These are phyloP conservation scores for barrel medic (Medicago truncatula) DNA, from an alignment of 306 rosid genomes.

Conservation along the genomic window MtrunA17r5.0-ANR NC_053048.1:45595501-45596000, in stretches of 20 bases:
- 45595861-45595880: conserved; percentile 26
- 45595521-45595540: background rate
- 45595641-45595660: conserved; percentile 39
- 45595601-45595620: conserved; percentile 91
- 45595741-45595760: conserved; percentile 72
- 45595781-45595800: conserved; percentile 39
- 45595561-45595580: conserved; percentile 37
- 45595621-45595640: conserved; percentile 75
- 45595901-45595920: background rate
- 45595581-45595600: conserved; percentile 89
- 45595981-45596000: background rate
- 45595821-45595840: conserved; percentile 17
- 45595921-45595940: conserved; percentile 6
- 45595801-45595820: conserved; percentile 38
- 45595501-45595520: conserved; percentile 1
- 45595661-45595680: conserved; percentile 37
- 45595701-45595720: conserved; percentile 35
- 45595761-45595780: conserved; percentile 54
- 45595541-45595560: background rate
- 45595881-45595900: conserved; percentile 20
- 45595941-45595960: conserved; percentile 11
- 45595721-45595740: conserved; percentile 32
- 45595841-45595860: conserved; percentile 26
- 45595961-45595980: background rate
- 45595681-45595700: conserved; percentile 43